Evolutionary conservation across 1,139 yeast genomes (phyloP).

Genomic region (Debaryomycetaceae sp.): DNA sequence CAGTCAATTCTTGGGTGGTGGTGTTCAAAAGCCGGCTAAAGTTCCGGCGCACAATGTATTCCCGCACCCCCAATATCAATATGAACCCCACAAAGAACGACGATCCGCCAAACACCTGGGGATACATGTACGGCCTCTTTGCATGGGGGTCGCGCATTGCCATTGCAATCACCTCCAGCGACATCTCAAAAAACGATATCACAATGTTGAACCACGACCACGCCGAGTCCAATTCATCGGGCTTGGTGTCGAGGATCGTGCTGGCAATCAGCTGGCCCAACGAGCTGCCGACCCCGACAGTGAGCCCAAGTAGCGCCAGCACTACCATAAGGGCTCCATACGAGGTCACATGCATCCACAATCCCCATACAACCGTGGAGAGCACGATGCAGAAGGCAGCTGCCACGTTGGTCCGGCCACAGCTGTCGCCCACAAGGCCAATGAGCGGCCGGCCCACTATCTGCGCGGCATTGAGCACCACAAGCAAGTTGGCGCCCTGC

Average conservation of each 20-base stretch:
- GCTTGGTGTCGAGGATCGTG: slow-evolving; percentile 30
- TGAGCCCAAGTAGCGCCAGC: slow-evolving; percentile 40
- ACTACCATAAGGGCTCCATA: slow-evolving; percentile 44
- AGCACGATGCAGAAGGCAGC: slow-evolving; percentile 19
- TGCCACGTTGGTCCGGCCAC: slow-evolving; percentile 35
- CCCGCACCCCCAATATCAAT: slow-evolving; percentile 21
- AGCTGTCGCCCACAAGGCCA: slow-evolving; percentile 32
- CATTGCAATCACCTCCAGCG: slow-evolving; percentile 39
- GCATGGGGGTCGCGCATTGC: slow-evolving; percentile 20
- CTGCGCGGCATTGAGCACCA: slow-evolving; percentile 36
- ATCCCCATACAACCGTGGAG: slow-evolving; percentile 28
- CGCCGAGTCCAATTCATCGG: slow-evolving; percentile 42
- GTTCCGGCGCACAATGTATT: slow-evolving; percentile 14
- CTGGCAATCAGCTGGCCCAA: slow-evolving; percentile 52
- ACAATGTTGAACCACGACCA: slow-evolving; percentile 48
- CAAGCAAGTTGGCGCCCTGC: slow-evolving; percentile 40
- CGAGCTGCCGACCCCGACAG: slow-evolving; percentile 56
- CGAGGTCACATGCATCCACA: slow-evolving; percentile 46
- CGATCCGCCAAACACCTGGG: slow-evolving; percentile 52
- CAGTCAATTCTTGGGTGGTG: slow-evolving; percentile 5
- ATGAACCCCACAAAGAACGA: slow-evolving; percentile 25
- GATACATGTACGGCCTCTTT: slow-evolving; percentile 39
- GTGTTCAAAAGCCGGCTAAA: slow-evolving; percentile 6
- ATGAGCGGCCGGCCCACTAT: slow-evolving; percentile 31
- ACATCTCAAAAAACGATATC: slow-evolving; percentile 33